Conservation (phyloP, 2,329 filamentous ascomycete species). For the Colletotrichum coccodes region DNA sequence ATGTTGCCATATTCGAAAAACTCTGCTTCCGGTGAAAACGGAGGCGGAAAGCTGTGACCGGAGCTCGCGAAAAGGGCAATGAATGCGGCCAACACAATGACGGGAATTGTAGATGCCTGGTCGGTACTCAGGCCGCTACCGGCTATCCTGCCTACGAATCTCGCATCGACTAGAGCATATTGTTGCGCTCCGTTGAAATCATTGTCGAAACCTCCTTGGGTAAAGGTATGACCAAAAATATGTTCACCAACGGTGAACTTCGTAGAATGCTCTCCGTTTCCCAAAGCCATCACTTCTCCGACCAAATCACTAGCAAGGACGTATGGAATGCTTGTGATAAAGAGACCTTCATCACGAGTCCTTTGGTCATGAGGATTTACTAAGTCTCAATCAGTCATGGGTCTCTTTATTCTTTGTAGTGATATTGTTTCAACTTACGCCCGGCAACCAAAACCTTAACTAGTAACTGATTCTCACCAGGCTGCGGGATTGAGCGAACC, state of each 20-base stretch:
- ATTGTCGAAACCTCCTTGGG: not conserved
- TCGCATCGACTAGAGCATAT: conserved; percentile 9
- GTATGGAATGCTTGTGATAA: conserved; percentile 1
- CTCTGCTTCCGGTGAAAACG: not conserved
- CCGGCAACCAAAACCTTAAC: conserved; percentile 10
- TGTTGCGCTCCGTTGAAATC: conserved; percentile 11
- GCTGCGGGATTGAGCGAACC: not conserved
- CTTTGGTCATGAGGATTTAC: conserved; percentile 15
- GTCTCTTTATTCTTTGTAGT: not conserved
- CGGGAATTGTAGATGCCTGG: conserved; percentile 10
- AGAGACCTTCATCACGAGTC: conserved; percentile 7
- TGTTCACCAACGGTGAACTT: conserved; percentile 2
- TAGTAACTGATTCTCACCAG: not conserved
- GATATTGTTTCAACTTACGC: not conserved
- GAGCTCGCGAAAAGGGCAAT: conserved; percentile 9
- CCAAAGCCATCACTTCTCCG: conserved; percentile 2
- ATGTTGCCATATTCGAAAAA: not conserved
- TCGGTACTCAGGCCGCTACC: conserved; percentile 4
- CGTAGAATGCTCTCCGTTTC: not conserved
- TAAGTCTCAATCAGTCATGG: not conserved
- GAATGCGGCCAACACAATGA: conserved; percentile 14
- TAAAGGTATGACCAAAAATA: conserved; percentile 5
- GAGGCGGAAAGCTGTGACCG: not conserved
- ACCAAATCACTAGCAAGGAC: conserved; percentile 11
- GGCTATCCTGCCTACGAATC: not conserved